Conservation (phyloP, 352 stramenopile genomes). For the Globisporangium radiosum region DNA sequence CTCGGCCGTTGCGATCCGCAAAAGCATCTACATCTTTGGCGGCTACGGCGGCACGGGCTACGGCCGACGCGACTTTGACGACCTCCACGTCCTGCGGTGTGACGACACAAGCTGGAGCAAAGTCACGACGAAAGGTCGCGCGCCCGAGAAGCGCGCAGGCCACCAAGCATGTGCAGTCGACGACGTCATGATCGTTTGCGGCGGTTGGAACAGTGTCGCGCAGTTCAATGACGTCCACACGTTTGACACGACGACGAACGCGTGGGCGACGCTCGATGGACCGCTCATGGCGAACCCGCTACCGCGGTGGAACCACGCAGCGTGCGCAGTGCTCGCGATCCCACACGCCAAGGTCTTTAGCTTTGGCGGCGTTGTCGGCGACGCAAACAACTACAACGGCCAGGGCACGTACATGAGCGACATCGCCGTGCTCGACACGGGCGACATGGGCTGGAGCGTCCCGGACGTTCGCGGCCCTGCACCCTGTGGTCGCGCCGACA, state of each 20-base stretch:
- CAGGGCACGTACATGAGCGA: slow-evolving; percentile 85
- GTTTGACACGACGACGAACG: slow-evolving; percentile 81
- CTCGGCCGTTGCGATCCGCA: slow-evolving; percentile 79
- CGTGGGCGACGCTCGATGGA: slow-evolving; percentile 83
- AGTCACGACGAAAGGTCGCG: slow-evolving; percentile 81
- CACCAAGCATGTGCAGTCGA: slow-evolving; percentile 89
- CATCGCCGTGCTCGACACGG: slow-evolving; percentile 90
- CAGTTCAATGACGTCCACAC: slow-evolving; percentile 96
- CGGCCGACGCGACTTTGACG: slow-evolving; percentile 91
- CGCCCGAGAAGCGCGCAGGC: slow-evolving; percentile 88
- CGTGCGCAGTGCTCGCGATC: slow-evolving; percentile 91
- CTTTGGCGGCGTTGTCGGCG: slow-evolving; percentile 93
- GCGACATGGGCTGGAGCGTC: slow-evolving; percentile 84
- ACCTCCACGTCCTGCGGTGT: slow-evolving; percentile 87
- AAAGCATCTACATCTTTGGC: slow-evolving; percentile 90
- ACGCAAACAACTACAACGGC: slow-evolving; percentile 83
- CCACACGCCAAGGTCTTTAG: slow-evolving; percentile 95
- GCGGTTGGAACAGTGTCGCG: slow-evolving; percentile 91
- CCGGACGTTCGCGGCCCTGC: slow-evolving; percentile 74
- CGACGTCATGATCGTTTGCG: slow-evolving; percentile 90
- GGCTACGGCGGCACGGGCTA: slow-evolving; percentile 93
- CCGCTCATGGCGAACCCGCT: slow-evolving; percentile 61
- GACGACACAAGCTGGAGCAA: slow-evolving; percentile 83
- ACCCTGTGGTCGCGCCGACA: slow-evolving; percentile 88
- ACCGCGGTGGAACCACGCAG: slow-evolving; percentile 93